These are phyloP conservation scores for Cryptococcus wingfieldii DNA, from an alignment of 1,284 basidiomycete genomes.

Conservation along the genomic window DNA sequence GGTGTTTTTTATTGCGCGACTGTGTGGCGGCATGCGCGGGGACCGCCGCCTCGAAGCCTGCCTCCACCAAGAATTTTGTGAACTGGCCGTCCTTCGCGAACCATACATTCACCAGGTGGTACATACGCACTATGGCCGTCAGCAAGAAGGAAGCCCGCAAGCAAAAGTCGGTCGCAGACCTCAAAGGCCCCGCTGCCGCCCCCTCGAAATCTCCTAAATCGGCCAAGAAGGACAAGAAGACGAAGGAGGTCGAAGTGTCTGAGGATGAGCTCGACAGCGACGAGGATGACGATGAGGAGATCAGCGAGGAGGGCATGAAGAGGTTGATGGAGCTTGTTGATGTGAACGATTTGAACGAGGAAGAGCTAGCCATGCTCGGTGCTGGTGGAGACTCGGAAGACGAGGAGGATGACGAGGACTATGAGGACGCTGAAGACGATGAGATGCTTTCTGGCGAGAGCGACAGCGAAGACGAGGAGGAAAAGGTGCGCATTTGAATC, in stretches of 20 bases:
- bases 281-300: slow-evolving; percentile 70
- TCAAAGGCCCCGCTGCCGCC: slow-evolving; percentile 6
- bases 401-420: slow-evolving; percentile 63
- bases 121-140: slow-evolving; percentile 26
- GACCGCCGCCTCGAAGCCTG: too few species aligned
- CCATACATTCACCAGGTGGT: too few species aligned
- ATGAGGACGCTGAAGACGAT: slow-evolving; percentile 61
- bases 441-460: slow-evolving; percentile 45
- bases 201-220: slow-evolving; percentile 1
- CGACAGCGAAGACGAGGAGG: slow-evolving; percentile 42
- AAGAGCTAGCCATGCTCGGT: slow-evolving; percentile 29
- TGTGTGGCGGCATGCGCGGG: too few species aligned
- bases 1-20: too few species aligned
- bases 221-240: background rate
- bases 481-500: slow-evolving; percentile 38
- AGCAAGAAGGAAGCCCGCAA: slow-evolving; percentile 35
- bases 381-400: slow-evolving; percentile 49
- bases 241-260: slow-evolving; percentile 12
- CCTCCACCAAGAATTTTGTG: slow-evolving; percentile 8
- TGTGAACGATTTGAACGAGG: slow-evolving; percentile 50
- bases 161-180: slow-evolving; percentile 2
- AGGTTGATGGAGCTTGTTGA: slow-evolving; percentile 62
- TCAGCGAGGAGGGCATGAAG: slow-evolving; percentile 75
- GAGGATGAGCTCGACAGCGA: slow-evolving; percentile 35
- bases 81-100: background rate